Evolutionary conservation across 1,284 basidiomycete species (phyloP), one percentile per base, ranked within the genome.

Genomic region (Ceratobasidium sp.): DNA sequence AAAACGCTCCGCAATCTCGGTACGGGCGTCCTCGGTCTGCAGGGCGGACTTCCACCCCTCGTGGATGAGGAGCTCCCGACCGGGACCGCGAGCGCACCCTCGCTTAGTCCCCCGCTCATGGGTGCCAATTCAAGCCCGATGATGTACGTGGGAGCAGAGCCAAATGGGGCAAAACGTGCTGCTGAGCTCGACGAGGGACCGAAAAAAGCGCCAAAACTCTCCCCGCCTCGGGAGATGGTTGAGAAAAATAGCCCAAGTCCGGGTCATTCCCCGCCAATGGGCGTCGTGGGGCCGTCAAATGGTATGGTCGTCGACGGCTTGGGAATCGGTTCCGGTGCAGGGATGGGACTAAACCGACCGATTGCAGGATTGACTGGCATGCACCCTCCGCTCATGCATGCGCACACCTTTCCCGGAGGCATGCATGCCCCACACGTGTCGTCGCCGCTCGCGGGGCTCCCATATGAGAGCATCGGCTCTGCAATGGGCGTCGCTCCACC

Each of bases 361-460:
- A 22, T 57, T 56, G 43, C 68, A 43, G 68, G 67, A 49, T 19
- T 70, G 3, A 40, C 68, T 34, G 64, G 64, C 11, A 59, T 57
- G 52, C 65, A 54, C 22, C 77, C 77, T 19, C 77, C 77, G 37
- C 67, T 78, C 25, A 68, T 76, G 54, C 77, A 78, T 43, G 77
- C 77, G 19, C 77, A 76, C 57, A 76, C 77, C 32, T 78, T 76
- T 40, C 77, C 77, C 25, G 68, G 68, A 8, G 68, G 52, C 1
- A 5, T 73, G 9, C 70, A 73, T 44, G 70, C 70, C 70, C 70
- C 70, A 1, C 70, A 73, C 57, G 70, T 73, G 59, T 73, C 70
- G 46, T 73, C 70, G 43, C 70, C 70, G 57, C 70, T 73, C 57
- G 70, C 70, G 46, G 70, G 40, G 46, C 9, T 73, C n/a, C 44